Evolutionary conservation across 371 early-diverging fungal genomes (phyloP), one percentile per base, ranked within the genome.

Genomic region (Mortierella sp.): DNA sequence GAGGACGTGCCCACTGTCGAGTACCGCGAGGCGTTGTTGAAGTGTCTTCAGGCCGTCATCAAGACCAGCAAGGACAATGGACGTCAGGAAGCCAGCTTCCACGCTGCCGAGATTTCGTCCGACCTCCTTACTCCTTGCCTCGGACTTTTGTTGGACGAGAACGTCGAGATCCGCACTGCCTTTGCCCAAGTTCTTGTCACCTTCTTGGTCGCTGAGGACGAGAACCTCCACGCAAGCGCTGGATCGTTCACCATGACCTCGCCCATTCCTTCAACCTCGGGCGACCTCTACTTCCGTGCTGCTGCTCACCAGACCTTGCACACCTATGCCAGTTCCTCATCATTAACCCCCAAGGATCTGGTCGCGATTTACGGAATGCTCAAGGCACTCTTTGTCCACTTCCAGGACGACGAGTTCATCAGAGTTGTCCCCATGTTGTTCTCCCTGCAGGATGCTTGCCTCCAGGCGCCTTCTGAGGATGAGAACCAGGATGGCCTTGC

Each of bases 371-470:
- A 89, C 28, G 89, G 90, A 4, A 82, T 91, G 14, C 74, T 95
- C 24, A 79, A 90, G 34, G 88, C 91, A 1, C 64, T 92, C 72
- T 90, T 92, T 28, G 81, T 86, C 51, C 87, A 88, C 14, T 93
- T 93, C 76, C 90, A 90, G 40, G 88, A 88, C 13, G 94, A 93
- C 67, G 94, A 91, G 46, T 88, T 94, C n/a, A 91, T 93, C 80
- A 87, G 91, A 11, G 91, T 91, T 1, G 81, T 94, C 0, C 95
- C 95, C 3, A 81, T 96, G 21, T 74, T 95, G 0, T 94, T 95
- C 82, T 89, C 91, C 57, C 76, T 94, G 26, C 93, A 93, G 84
- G 89, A 88, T 87, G 72, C 81, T 75, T 80, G 81, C 51, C 46
- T 82, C 37, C 70, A 81, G 72, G 72, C 59, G 24, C 61, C 44